Percentiles rank a stretch among this genome's conserved stretches.
Conservation (phyloP, 2,329 filamentous ascomycete genomes). For the Xylaria sp. region DNA sequence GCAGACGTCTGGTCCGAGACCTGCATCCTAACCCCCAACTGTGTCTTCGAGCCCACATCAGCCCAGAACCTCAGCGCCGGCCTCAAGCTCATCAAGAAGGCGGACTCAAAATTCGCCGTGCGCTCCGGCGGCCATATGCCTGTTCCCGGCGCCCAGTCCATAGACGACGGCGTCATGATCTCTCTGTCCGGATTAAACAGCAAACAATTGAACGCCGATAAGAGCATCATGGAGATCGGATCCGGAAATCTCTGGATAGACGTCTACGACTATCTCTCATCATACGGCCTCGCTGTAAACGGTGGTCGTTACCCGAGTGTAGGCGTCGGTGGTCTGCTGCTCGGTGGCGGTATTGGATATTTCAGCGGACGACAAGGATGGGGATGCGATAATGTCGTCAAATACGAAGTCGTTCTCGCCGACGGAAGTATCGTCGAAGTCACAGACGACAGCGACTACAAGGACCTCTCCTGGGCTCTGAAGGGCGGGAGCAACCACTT, state of each 20-base stretch:
- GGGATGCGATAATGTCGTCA: not conserved
- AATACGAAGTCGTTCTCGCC: constrained; percentile 7
- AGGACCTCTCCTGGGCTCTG: constrained; percentile 6
- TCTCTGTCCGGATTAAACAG: not conserved
- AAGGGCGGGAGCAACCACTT: constrained; percentile 4
- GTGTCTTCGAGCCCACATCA: no score
- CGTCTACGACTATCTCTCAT: not conserved
- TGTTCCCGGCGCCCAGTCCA: not conserved
- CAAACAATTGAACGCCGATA: not conserved
- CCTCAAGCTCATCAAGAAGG: no score
- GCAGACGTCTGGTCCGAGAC: no score
- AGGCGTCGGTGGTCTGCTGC: not conserved
- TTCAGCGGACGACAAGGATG: constrained; percentile 1
- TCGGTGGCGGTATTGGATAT: constrained; percentile 7
- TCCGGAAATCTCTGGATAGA: not conserved
- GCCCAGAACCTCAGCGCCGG: no score
- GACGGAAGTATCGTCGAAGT: constrained; percentile 2
- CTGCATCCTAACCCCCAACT: no score
- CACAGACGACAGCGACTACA: not conserved
- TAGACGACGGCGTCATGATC: constrained; percentile 1
- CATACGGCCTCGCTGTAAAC: not conserved
- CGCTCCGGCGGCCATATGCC: constrained; percentile 7
- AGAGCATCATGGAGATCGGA: not conserved
- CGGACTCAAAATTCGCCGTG: not conserved
- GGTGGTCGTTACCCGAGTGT: constrained; percentile 3